Base-by-base conservation (phyloP, 2,329 filamentous ascomycete genomes). In the Coleophoma crateriformis region DNA sequence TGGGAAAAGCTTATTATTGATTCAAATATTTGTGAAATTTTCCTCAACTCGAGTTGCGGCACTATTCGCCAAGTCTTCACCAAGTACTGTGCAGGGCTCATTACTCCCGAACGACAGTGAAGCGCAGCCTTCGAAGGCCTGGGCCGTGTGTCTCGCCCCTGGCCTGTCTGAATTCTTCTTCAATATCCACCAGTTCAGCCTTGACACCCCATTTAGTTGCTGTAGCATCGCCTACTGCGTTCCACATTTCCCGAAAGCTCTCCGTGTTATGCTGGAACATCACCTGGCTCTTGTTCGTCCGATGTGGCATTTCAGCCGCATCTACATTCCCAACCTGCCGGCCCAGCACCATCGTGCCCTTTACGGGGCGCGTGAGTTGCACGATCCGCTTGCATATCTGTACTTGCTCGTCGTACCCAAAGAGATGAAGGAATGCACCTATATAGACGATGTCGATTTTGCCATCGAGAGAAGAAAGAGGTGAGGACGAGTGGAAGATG, bases 351-450 rank as follows among this genome's bases (percentile, higher is more conserved):
- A 74, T 48, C 11, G 62, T 62, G 14, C 63, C 67, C 15, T 41
- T 34, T 27, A 43, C 35, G 45, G 61, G 60, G 47, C 63, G 35
- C 13, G 48, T n/a, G 15, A 54, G 37, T 14, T 22, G 46, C 8
- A 52, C 50, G 14, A 48, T 40, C 20, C 50, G 34, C 46, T 65
- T 64, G 12, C 62, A 62, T 19, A 65, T 62, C 42, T 63, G 56
- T 11, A 69, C 55, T 51, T 73, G 71, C 11, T 61, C 56, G 2
- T 68, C 64, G 57, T 62, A 68, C 34, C 61, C 60, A 54, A 73
- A 75, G 8, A 75, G 59, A 48, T 76, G 73, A 44, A 75, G 67
- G 58, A 74, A 70, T 0, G 67, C 67, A 0, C 64, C 63, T 3
- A 70, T 62, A 41, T 69, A 61, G 11, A 74, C 54, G 17, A 74